These are phyloP conservation scores for Periconia sp. DNA, from an alignment of 2,329 filamentous ascomycete species.

Conservation along the genomic window DNA sequence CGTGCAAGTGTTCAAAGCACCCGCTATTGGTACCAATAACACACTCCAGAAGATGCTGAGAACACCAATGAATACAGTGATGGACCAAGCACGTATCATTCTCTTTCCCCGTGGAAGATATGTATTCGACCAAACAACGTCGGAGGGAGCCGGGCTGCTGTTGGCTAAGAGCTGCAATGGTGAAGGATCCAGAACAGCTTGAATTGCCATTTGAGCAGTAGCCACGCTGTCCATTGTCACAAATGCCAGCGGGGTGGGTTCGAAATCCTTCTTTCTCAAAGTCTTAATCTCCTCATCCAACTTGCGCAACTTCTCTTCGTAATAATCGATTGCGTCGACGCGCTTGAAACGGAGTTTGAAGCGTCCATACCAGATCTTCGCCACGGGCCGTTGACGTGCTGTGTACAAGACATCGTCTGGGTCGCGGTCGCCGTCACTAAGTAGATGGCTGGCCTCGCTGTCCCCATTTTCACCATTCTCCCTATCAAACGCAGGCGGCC, in stretches of 20 bases:
- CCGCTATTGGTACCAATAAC: slow-evolving; percentile 77
- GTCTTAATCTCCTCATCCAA: slow-evolving; percentile 73
- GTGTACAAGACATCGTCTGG: slow-evolving; percentile 48
- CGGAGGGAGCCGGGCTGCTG: slow-evolving; percentile 81
- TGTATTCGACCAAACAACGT: slow-evolving; percentile 94
- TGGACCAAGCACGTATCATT: slow-evolving; percentile 76
- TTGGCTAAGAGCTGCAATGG: slow-evolving; percentile 85
- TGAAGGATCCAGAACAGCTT: slow-evolving; percentile 88
- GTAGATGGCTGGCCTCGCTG: slow-evolving; percentile 61
- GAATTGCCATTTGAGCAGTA: slow-evolving; percentile 90
- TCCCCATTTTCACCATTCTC: slow-evolving; percentile 41
- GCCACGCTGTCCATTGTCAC: slow-evolving; percentile 97
- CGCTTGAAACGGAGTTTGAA: slow-evolving; percentile 70
- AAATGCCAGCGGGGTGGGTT: slow-evolving; percentile 82
- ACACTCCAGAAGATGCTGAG: slow-evolving; percentile 88
- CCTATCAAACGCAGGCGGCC: slow-evolving; percentile 35
- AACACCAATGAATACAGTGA: slow-evolving; percentile 80
- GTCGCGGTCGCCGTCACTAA: slow-evolving; percentile 51
- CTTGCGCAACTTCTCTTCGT: slow-evolving; percentile 78
- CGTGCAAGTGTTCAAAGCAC: slow-evolving; percentile 77
- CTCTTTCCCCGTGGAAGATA: slow-evolving; percentile 76
- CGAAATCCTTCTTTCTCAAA: slow-evolving; percentile 74
- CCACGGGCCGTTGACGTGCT: slow-evolving; percentile 61
- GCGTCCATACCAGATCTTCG: slow-evolving; percentile 76
- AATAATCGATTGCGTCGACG: slow-evolving; percentile 92